Base-by-base conservation (phyloP, 495 filamentous ascomycete species). In the Usnea hakonensis region DNA sequence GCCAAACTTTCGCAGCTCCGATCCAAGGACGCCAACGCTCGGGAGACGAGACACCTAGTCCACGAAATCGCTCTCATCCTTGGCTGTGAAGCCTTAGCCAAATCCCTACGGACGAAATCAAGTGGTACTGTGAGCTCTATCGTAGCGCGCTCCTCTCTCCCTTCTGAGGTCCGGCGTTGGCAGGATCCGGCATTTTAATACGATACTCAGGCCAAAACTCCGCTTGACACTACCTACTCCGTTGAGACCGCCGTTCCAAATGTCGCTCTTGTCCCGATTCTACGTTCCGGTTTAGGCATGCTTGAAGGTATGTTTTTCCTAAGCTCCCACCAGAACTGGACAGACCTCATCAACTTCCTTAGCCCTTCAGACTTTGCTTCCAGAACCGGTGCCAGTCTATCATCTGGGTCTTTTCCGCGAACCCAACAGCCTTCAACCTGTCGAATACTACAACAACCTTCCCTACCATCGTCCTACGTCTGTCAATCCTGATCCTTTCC, bases 401-500 rank as follows among this genome's bases (percentile, higher is more conserved):
- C 93, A 97, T 73, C 86, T 97, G 28, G 93, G 93, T 50, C 85
- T 97, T 64, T 97, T 89, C 77, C 88, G 93, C 68, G 93, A 96
- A 69, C 87, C 86, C 36, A 81, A 83, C 63, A 89, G 88, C 40
- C 85, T 96, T 33, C 83, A 88, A 57, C 91, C 93, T 0, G 93
- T 97, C 54, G 93, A 97, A 77, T 97, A 97, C 81, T 97, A 97
- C 80, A 97, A 85, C 77, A 97, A 97, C 75, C 88, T 97, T 23
- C 92, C 93, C 40, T 88, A 90, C 73, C 85, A 90, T 69, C 77
- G 65, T 37, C 68, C 67, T 63, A 73, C 83, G 3, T 69, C 73
- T 56, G 65, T 72, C 58, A 60, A 65, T 57, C 9, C 67, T 26
- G 62, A 59, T 46, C 75, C 78, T 53, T 73, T 71, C 5, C 78